Evolutionary conservation across 805 yeast species (phyloP).

Genomic region (Candida odintsovae): DNA sequence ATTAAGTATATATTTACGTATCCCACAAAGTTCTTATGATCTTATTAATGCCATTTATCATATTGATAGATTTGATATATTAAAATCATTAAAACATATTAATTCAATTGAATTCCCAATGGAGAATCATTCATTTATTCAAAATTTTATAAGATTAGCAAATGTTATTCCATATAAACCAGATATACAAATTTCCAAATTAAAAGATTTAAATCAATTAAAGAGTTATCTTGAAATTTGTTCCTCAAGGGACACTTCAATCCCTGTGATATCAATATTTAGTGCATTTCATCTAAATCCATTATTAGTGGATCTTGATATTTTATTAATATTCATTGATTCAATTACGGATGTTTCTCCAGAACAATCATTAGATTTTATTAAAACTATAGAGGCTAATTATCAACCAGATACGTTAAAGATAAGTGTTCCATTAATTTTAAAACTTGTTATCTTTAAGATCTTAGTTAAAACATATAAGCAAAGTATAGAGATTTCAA

Average conservation of each 20-base stretch:
- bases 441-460: constrained; percentile 13
- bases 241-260: constrained; percentile 15
- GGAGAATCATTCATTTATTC: constrained; percentile 10
- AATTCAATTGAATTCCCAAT: constrained; percentile 7
- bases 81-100: constrained; percentile 11
- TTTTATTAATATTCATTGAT: constrained; percentile 18
- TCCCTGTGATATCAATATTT: constrained; percentile 17
- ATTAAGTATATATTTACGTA: neutral
- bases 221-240: constrained; percentile 6
- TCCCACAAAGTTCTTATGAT: constrained; percentile 7
- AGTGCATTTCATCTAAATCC: constrained; percentile 12
- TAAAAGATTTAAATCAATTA: constrained; percentile 7
- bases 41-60: constrained; percentile 20
- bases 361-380: constrained; percentile 2
- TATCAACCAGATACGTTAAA: constrained; percentile 1
- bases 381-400: constrained; percentile 4
- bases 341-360: constrained; percentile 15
- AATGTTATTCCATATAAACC: constrained; percentile 21
- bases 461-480: constrained; percentile 15
- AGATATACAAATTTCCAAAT: constrained; percentile 1
- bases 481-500: constrained; percentile 10
- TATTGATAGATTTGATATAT: constrained; percentile 22
- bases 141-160: constrained; percentile 17
- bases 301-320: constrained; percentile 12
- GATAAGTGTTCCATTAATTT: constrained; percentile 8